These are phyloP conservation scores for Afroboletus lepidellus DNA, from an alignment of 1,284 basidiomycete species.

Conservation along the genomic window DNA sequence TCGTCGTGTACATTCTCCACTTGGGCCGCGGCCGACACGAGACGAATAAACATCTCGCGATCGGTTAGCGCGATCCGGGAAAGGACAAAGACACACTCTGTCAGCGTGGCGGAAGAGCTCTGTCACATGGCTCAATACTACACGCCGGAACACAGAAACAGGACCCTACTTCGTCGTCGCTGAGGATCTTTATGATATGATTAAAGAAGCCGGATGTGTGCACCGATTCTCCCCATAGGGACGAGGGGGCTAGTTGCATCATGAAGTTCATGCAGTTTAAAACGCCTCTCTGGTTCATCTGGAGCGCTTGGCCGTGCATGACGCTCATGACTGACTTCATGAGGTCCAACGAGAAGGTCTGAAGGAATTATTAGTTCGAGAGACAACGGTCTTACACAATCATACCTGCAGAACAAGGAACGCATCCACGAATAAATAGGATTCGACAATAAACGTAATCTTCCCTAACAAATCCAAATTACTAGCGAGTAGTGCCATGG, in stretches of 20 bases:
- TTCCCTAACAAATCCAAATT: slow-evolving; percentile 79
- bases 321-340: slow-evolving; percentile 53
- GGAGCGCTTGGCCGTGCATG: slow-evolving; percentile 47
- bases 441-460: slow-evolving; percentile 70
- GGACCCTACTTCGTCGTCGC: slow-evolving; percentile 59
- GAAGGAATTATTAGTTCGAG: slow-evolving; percentile 5
- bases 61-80: slow-evolving; percentile 68
- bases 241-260: slow-evolving; percentile 59
- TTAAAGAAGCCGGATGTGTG: slow-evolving; percentile 71
- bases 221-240: slow-evolving; percentile 67
- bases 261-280: slow-evolving; percentile 54
- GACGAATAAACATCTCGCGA: slow-evolving; percentile 59
- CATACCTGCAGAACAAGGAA: slow-evolving; percentile 65
- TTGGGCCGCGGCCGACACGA: slow-evolving; percentile 60
- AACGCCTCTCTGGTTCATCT: slow-evolving; percentile 58
- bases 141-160: slow-evolving; percentile 5
- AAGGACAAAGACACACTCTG: slow-evolving; percentile 66
- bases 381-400: neutral
- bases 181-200: slow-evolving; percentile 52
- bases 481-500: slow-evolving; percentile 57
- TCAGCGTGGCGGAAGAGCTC: slow-evolving; percentile 54
- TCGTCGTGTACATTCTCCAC: slow-evolving; percentile 48
- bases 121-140: slow-evolving; percentile 30
- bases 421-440: slow-evolving; percentile 77
- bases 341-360: slow-evolving; percentile 54